A percentile compares a stretch with the other conserved stretches of the same genome.
These are phyloP conservation scores for Typha latifolia DNA, from an alignment of 176 grass and related monocot species.

Conservation along the genomic window DNA sequence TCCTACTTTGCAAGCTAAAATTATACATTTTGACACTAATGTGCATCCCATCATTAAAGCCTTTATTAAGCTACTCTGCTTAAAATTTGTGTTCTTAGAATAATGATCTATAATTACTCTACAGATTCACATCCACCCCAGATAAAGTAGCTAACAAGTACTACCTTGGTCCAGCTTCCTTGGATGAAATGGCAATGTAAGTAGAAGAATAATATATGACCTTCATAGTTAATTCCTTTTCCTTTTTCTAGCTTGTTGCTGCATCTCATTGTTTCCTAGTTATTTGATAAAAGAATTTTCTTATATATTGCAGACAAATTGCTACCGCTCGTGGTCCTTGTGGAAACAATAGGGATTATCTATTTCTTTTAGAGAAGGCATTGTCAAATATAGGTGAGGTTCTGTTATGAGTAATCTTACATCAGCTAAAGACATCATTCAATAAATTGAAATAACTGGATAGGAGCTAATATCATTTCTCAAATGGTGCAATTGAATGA, in stretches of 20 bases:
- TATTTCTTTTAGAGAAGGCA: conserved; percentile 32
- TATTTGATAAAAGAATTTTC: neutral
- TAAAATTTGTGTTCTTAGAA: neutral
- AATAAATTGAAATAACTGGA: neutral
- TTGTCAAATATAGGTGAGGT: conserved; percentile 33
- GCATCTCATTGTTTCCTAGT: neutral
- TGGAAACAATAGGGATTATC: conserved; percentile 40
- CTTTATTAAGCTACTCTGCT: neutral
- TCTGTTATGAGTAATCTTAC: too few species aligned
- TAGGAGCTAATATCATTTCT: neutral
- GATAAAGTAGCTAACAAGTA: conserved; percentile 35
- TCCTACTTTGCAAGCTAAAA: neutral
- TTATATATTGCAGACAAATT: conserved; percentile 27
- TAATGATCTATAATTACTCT: neutral
- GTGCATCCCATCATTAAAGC: neutral
- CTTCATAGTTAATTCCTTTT: too few species aligned
- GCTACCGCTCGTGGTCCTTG: conserved; percentile 32
- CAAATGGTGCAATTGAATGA: too few species aligned
- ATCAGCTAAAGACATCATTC: too few species aligned
- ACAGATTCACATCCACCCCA: conserved; percentile 33
- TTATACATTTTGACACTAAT: neutral
- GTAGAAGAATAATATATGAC: too few species aligned
- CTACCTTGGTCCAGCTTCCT: conserved; percentile 37
- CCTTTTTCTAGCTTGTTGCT: neutral
- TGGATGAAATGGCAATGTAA: conserved; percentile 37